These are phyloP conservation scores for Kodamaea plutei DNA, from an alignment of 1,139 yeast genomes.

Conservation along the genomic window DNA sequence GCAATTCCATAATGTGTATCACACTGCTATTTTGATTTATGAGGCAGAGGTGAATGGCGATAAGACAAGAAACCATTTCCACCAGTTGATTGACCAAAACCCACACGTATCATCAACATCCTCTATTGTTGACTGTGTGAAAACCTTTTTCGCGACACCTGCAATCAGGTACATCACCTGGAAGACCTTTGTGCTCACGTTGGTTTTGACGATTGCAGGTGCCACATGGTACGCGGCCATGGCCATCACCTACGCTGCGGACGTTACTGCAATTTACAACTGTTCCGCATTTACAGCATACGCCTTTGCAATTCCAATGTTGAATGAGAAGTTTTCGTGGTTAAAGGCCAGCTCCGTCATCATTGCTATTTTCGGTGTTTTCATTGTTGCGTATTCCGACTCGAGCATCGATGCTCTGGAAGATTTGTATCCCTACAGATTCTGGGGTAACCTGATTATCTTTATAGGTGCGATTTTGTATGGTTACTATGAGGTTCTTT, in stretches of 20 bases:
- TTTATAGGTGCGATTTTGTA: slow-evolving; percentile 76
- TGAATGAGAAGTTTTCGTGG: slow-evolving; percentile 62
- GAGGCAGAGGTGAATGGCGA: slow-evolving; percentile 38
- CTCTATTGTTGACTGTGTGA: slow-evolving; percentile 34
- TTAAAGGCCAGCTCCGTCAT: slow-evolving; percentile 66
- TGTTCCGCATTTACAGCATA: slow-evolving; percentile 88
- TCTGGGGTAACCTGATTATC: slow-evolving; percentile 69
- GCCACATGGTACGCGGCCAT: slow-evolving; percentile 85
- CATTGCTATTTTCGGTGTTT: slow-evolving; percentile 70
- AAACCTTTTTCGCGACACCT: slow-evolving; percentile 36
- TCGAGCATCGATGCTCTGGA: slow-evolving; percentile 15
- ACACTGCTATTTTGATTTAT: slow-evolving; percentile 48
- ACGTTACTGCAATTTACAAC: slow-evolving; percentile 86
- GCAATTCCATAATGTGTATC: slow-evolving; percentile 49
- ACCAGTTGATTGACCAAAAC: slow-evolving; percentile 36
- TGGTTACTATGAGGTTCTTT: slow-evolving; percentile 82
- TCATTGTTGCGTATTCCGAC: slow-evolving; percentile 75
- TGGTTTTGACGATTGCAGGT: slow-evolving; percentile 72
- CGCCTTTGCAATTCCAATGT: slow-evolving; percentile 73
- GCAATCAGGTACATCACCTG: slow-evolving; percentile 47
- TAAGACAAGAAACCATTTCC: slow-evolving; percentile 32
- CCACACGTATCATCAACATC: slow-evolving; percentile 38
- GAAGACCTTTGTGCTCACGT: slow-evolving; percentile 44
- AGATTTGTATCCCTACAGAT: slow-evolving; percentile 52
- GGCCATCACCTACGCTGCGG: slow-evolving; percentile 76